Evolutionary conservation across 495 filamentous ascomycete species (phyloP), one percentile per base, ranked within the genome.

Genomic region (Penicillium pulvis): DNA sequence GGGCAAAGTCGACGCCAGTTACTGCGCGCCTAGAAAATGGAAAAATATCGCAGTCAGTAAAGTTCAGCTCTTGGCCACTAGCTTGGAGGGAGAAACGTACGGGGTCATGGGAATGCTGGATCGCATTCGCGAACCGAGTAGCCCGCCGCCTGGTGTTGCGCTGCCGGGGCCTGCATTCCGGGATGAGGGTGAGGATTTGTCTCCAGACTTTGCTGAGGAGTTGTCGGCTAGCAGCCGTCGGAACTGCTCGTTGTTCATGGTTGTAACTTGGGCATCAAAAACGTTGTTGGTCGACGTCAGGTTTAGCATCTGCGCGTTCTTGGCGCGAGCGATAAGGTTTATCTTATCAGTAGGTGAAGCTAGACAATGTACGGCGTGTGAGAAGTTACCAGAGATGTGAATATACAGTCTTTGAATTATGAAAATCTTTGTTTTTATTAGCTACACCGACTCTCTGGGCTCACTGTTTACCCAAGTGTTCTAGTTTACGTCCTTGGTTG

Each of bases 171-270:
- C 16, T 33, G 44, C 62, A 70, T 66, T 64, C 36, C 58, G 64
- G 24, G 55, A 30, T 26, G 63, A 60, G 14, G 57, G 20, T 28
- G 49, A 28, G 7, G 58, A 36, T 20, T 59, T 56, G 5, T 65
- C 49, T 9, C 41, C 60, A 6, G 62, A 59, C 26, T 68, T 71
- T 16, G 56, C 63, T 16, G 65, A 53, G 17, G 65, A 58, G 26
- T 74, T 81, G 55, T 82, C 82, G 42, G 85, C 75, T 9, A 98
- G 68, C n/a, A 98, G 85, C 54, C 89, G 87, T 50, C 94, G 92
- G 69, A 98, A 98, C 69, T 98, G 91, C 17, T 90, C 83, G 83
- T 98, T 97, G 71, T 98, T 96, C 94, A 98, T 98, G 56, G 45
- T 46, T 52, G 55, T 31, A 33, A 24, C 28, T 33, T 44, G 33